Conservation (phyloP, 2,329 filamentous ascomycete species). For the Fusarium neocosmosporiellum region DNA sequence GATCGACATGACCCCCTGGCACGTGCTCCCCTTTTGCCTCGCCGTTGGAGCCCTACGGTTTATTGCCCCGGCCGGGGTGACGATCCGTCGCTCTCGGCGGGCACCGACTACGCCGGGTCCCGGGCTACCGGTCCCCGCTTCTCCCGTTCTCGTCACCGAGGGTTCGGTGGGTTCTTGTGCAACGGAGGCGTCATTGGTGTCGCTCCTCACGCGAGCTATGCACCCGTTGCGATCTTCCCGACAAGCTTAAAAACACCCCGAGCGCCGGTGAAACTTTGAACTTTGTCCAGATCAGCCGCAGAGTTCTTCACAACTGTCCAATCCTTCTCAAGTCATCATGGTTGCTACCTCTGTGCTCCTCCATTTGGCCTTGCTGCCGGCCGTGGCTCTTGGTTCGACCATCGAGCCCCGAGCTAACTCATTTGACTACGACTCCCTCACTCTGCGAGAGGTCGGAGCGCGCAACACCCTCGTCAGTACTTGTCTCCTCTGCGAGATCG, state of each 20-base stretch:
- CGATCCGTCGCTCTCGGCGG: constrained; percentile 12
- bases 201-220: constrained; percentile 26
- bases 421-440: constrained; percentile 46
- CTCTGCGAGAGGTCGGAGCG: constrained; percentile 50
- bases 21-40: constrained; percentile 28
- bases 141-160: constrained; percentile 38
- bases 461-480: constrained; percentile 51
- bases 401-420: constrained; percentile 14
- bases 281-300: not conserved
- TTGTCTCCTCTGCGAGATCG: fast-evolving
- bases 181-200: not conserved
- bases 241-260: constrained; percentile 28
- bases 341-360: constrained; percentile 26
- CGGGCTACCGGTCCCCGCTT: not conserved
- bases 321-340: constrained; percentile 19
- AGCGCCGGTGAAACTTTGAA: constrained; percentile 10
- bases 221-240: constrained; percentile 8
- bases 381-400: constrained; percentile 24
- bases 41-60: constrained; percentile 31
- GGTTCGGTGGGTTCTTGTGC: not conserved
- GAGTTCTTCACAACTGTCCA: not conserved
- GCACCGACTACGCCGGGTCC: not conserved
- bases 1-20: constrained; percentile 20
- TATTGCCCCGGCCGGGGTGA: constrained; percentile 2
- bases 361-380: constrained; percentile 34